Conservation (phyloP, 139 green algal species). For the Coelastrella sp. region DNA sequence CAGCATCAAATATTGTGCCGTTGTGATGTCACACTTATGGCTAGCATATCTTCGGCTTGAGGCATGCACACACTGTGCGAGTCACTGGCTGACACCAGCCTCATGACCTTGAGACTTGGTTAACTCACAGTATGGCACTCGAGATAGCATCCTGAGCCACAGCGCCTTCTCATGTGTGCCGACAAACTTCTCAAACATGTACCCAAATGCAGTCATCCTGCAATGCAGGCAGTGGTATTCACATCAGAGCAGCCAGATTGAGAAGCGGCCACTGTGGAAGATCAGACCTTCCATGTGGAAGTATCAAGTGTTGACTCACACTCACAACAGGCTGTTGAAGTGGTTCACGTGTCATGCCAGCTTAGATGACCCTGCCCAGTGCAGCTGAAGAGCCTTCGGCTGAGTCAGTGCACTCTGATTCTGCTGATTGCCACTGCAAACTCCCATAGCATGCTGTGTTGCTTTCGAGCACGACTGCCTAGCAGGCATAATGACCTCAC, state of each 20-base stretch:
- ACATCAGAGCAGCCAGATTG: not conserved
- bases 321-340: not conserved
- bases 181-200: conserved; percentile 9
- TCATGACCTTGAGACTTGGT: not conserved
- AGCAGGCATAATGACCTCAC: not conserved
- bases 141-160: not conserved
- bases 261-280: not conserved
- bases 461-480: not conserved
- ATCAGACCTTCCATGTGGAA: not conserved
- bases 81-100: not conserved
- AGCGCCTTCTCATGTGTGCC: conserved; percentile 6
- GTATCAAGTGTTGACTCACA: not conserved
- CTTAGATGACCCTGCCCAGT: not conserved
- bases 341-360: not conserved
- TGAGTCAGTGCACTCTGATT: not conserved
- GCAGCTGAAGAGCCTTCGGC: not conserved
- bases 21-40: not conserved
- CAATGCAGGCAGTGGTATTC: not conserved
- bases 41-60: not conserved
- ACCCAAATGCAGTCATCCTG: not conserved
- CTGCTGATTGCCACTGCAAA: not conserved
- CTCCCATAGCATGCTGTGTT: not conserved
- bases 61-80: not conserved
- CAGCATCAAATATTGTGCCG: not conserved
- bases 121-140: not conserved